phyloP scores from a whole-genome alignment of 176 grass and related monocot genomes.

The Musa troglodytarum region DNA sequence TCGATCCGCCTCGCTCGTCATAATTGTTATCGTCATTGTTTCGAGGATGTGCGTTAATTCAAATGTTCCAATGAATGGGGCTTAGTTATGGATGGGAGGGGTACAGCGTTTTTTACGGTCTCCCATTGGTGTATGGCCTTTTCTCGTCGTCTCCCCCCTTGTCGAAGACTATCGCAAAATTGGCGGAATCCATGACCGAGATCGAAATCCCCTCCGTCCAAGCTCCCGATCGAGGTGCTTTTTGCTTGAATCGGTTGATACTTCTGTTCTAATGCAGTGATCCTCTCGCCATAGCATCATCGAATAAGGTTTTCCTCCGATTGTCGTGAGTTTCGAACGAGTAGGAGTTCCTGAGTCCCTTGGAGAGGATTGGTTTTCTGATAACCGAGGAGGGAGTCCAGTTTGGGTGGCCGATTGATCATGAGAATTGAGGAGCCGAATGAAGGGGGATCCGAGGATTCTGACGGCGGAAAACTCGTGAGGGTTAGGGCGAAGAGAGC shows the following conservation, averaged over 20 bases:
- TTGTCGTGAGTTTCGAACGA: too few species aligned
- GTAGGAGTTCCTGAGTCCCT: not conserved
- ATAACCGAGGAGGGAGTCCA: not conserved
- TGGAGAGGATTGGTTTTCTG: not conserved
- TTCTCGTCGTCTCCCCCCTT: too few species aligned
- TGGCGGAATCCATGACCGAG: not conserved
- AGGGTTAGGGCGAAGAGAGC: conserved; percentile 8
- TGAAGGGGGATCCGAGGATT: conserved; percentile 1
- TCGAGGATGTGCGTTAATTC: too few species aligned
- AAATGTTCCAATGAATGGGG: too few species aligned
- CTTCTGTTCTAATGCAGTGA: not conserved
- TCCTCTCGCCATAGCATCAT: too few species aligned
- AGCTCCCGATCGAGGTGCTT: conserved; percentile 11
- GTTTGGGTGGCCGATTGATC: not conserved
- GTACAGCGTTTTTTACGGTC: too few species aligned
- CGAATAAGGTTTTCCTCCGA: too few species aligned
- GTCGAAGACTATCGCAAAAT: too few species aligned
- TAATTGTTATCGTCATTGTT: too few species aligned
- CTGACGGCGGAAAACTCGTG: not conserved
- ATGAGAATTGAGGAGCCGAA: conserved; percentile 6
- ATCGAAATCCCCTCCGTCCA: not conserved
- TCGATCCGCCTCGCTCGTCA: too few species aligned
- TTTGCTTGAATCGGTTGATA: not conserved
- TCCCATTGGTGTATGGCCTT: too few species aligned
- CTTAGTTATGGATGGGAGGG: too few species aligned